These are phyloP conservation scores for Dacryopinax spathularia DNA, from an alignment of 768 basidiomycete genomes.

Conservation along the genomic window DNA sequence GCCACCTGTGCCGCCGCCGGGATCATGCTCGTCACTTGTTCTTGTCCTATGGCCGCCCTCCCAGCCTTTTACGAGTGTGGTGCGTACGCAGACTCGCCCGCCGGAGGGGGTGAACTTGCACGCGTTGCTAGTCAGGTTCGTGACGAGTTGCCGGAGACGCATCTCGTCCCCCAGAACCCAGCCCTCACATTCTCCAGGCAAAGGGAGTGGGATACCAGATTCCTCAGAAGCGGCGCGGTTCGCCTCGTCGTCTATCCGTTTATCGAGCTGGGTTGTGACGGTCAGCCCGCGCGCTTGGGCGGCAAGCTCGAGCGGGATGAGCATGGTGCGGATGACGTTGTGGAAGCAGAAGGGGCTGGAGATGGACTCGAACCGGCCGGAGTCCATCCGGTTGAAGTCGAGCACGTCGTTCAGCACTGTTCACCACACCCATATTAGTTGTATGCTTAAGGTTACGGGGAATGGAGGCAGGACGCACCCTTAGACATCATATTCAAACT, in stretches of 20 bases:
- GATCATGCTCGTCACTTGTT: constrained; percentile 2
- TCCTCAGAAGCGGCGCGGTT: constrained; percentile 7
- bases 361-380: constrained; percentile 30
- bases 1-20: no score
- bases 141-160: constrained; percentile 18
- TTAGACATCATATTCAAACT: constrained; percentile 30
- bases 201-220: background rate
- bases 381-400: constrained; percentile 30
- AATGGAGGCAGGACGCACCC: constrained; percentile 14
- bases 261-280: constrained; percentile 20
- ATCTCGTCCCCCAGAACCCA: constrained; percentile 23
- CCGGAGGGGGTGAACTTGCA: constrained; percentile 18
- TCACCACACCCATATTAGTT: background rate
- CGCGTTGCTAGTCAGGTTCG: constrained; percentile 10
- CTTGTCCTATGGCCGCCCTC: background rate
- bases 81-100: constrained; percentile 16
- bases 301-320: constrained; percentile 24
- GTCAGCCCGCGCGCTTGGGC: constrained; percentile 17
- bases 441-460: no score
- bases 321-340: constrained; percentile 28
- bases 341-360: constrained; percentile 34
- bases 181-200: constrained; percentile 12
- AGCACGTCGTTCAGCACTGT: constrained; percentile 29
- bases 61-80: constrained; percentile 16
- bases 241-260: constrained; percentile 19